Percentiles rank a stretch among this genome's conserved stretches.
Conservation (phyloP, 2,329 filamentous ascomycete species). For the Didymella lethalis region DNA sequence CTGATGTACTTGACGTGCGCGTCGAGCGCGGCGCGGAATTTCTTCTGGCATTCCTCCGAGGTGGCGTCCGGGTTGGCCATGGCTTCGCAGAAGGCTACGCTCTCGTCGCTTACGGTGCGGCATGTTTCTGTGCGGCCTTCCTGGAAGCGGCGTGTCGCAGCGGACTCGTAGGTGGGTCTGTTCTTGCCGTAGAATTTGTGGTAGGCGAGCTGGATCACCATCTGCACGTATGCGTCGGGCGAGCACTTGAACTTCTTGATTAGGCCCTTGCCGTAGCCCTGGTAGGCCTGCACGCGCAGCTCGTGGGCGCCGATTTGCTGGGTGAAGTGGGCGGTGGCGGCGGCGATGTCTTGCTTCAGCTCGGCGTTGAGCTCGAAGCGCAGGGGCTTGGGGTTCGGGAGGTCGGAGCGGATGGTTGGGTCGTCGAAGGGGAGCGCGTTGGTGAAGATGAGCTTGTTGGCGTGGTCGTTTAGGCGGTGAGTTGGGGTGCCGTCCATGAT, state of each 20-base stretch:
- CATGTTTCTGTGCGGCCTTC: conserved; percentile 96
- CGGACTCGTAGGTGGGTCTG: conserved; percentile 96
- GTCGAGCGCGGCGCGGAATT: conserved; percentile 83
- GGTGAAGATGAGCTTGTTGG: conserved; percentile 89
- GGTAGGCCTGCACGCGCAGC: conserved; percentile 91
- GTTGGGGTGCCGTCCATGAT: conserved; percentile 99
- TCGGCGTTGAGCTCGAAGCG: conserved; percentile 80
- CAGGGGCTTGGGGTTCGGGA: conserved; percentile 80
- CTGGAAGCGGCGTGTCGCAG: conserved; percentile 93
- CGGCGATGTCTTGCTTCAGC: conserved; percentile 78
- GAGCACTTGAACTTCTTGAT: conserved; percentile 99
- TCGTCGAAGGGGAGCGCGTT: conserved; percentile 92
- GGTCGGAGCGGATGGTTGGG: conserved; percentile 76
- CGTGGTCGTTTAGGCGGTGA: conserved; percentile 93
- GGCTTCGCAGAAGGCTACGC: conserved; percentile 85
- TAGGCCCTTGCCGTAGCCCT: conserved; percentile 95
- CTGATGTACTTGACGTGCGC: conserved; percentile 90
- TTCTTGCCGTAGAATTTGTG: conserved; percentile 99
- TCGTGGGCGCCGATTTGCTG: conserved; percentile 86
- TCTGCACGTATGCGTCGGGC: conserved; percentile 96
- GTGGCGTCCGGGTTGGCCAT: conserved; percentile 75
- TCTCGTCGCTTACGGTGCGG: conserved; percentile 88
- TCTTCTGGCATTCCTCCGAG: conserved; percentile 70
- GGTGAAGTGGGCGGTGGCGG: conserved; percentile 79
- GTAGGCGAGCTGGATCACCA: conserved; percentile 98